These are phyloP conservation scores for Quercus dentata DNA, from an alignment of 306 rosid species.

Conservation along the genomic window DNA sequence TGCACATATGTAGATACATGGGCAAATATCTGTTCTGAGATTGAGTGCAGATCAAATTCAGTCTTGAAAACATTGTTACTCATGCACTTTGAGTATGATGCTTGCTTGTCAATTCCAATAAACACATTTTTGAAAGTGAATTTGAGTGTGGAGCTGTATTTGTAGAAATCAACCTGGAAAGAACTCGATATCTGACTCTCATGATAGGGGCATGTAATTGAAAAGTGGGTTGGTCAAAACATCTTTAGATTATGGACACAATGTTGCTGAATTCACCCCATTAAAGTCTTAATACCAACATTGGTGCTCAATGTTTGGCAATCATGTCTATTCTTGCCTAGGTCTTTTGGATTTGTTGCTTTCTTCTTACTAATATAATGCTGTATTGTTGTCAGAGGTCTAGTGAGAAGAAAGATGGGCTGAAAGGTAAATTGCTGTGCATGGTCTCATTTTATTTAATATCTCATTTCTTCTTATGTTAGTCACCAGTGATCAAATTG, in stretches of 20 bases:
- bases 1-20: background rate
- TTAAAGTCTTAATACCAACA: background rate
- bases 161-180: no score
- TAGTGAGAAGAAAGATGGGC: background rate
- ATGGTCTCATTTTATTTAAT: slow-evolving; percentile 4
- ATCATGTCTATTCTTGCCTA: background rate
- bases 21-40: background rate
- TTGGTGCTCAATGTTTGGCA: background rate
- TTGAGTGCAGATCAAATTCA: background rate
- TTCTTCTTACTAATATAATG: background rate
- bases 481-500: background rate
- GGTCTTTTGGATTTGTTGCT: background rate
- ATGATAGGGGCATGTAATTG: background rate
- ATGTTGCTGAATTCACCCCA: background rate
- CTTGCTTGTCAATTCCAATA: background rate
- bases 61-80: no score
- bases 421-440: slow-evolving; percentile 29
- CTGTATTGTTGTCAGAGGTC: slow-evolving; percentile 31
- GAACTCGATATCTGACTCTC: background rate
- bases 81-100: no score
- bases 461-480: background rate
- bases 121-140: background rate
- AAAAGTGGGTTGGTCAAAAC: background rate
- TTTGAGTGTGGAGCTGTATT: no score
- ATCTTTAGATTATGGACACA: background rate